phyloP scores from a whole-genome alignment of 2,329 filamentous ascomycete species.

The Teratosphaeria zuluensis region DNA sequence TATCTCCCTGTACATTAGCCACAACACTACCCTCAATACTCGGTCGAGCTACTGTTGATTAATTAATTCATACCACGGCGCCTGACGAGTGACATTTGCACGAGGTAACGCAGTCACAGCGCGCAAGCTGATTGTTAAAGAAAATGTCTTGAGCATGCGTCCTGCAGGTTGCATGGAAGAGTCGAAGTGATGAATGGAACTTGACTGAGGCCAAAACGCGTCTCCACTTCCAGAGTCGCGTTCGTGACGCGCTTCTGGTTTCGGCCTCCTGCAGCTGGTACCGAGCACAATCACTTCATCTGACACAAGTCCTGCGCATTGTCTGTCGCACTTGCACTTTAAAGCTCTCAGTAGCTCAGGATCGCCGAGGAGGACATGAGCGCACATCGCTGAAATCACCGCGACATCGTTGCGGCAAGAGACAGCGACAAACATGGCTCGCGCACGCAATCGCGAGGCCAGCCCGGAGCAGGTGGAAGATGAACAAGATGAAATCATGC shows the following conservation, averaged over 20 bases:
- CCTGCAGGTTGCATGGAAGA: too few relatives aligned
- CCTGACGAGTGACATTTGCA: too few relatives aligned
- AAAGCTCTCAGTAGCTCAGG: neutral
- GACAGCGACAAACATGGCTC: slow-evolving; percentile 3
- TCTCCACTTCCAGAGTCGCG: neutral
- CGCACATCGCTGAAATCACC: neutral
- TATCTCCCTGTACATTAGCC: too few relatives aligned
- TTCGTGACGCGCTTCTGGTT: neutral
- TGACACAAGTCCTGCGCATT: neutral
- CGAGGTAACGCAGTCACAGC: too few relatives aligned
- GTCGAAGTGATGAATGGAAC: neutral
- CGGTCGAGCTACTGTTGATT: too few relatives aligned
- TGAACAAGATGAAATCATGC: slow-evolving; percentile 7
- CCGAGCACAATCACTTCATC: neutral
- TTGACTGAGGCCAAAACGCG: neutral
- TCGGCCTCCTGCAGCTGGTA: neutral
- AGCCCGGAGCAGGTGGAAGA: slow-evolving; percentile 13
- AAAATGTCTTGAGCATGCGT: too few relatives aligned
- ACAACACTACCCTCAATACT: too few relatives aligned
- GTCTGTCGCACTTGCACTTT: neutral
- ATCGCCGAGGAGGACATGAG: neutral
- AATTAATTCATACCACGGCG: too few relatives aligned
- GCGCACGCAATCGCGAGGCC: slow-evolving; percentile 4
- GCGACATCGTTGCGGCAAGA: neutral
- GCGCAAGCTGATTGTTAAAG: too few relatives aligned